Evolutionary conservation across 1,284 basidiomycete genomes (phyloP).

Genomic region (Ganoderma resinaceum): DNA sequence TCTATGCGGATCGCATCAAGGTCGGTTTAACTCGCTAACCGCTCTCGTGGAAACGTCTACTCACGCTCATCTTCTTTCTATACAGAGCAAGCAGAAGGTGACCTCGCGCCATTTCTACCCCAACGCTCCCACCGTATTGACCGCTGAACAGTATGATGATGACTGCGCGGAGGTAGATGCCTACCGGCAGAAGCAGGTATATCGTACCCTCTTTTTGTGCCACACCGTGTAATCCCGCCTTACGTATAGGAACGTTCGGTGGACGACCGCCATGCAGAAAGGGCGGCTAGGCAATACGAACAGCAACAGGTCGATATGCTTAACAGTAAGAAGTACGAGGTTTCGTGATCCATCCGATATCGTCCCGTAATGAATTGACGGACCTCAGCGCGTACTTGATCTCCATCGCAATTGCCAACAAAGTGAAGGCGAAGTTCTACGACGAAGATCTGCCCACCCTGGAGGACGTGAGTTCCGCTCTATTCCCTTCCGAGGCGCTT

Average conservation of each 20-base stretch:
- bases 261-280: conserved; percentile 79
- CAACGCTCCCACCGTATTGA: conserved; percentile 17
- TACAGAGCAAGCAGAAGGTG: conserved; percentile 78
- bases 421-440: conserved; percentile 73
- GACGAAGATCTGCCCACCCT: conserved; percentile 67
- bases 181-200: conserved; percentile 79
- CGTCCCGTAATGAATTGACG: neutral
- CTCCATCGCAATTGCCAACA: conserved; percentile 72
- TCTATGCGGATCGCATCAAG: conserved; percentile 73
- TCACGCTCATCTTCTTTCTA: conserved; percentile 6
- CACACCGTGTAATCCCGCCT: conserved; percentile 15
- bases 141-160: conserved; percentile 68
- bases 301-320: conserved; percentile 79
- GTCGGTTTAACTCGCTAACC: conserved; percentile 43
- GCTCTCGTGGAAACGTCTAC: conserved; percentile 4
- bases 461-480: conserved; percentile 66
- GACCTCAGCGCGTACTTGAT: conserved; percentile 70
- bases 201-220: neutral
- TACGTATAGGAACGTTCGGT: conserved; percentile 61
- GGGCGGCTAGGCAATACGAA: conserved; percentile 74
- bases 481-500: conserved; percentile 10
- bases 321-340: conserved; percentile 77
- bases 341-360: neutral
- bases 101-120: neutral
- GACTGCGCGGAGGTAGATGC: conserved; percentile 75